Percentiles rank a stretch among this genome's conserved stretches.
Evolutionary conservation across 176 grass and related monocot species (phyloP).

Genomic region (Canna indica): DNA sequence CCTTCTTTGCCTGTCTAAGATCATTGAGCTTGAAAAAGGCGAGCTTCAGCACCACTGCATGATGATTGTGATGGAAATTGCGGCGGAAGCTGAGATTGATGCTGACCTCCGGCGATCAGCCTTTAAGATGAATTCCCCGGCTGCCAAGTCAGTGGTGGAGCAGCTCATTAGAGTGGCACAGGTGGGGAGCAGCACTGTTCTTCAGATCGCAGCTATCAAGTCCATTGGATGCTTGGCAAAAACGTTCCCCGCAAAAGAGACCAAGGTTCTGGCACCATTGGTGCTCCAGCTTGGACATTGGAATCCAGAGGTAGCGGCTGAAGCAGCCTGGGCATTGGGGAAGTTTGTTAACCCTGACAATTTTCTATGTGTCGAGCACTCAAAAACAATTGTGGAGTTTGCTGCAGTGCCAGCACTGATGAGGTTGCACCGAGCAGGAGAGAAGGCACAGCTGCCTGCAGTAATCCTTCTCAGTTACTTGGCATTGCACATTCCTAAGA

Average conservation of each 20-base stretch:
- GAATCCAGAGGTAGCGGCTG: slow-evolving; percentile 7
- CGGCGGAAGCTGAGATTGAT: slow-evolving; percentile 7
- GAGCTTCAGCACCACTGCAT: slow-evolving; percentile 23
- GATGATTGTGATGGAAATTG: slow-evolving; percentile 14
- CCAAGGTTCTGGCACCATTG: background rate
- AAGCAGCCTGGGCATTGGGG: background rate
- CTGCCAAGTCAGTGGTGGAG: slow-evolving; percentile 19
- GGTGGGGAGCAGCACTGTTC: background rate
- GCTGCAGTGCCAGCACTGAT: slow-evolving; percentile 6
- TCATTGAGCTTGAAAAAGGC: slow-evolving; percentile 15
- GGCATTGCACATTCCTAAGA: slow-evolving; percentile 10
- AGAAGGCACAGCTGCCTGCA: slow-evolving; percentile 13
- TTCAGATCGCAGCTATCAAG: slow-evolving; percentile 13
- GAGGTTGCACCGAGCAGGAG: background rate
- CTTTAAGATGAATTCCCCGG: slow-evolving; percentile 17
- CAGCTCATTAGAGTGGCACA: slow-evolving; percentile 12
- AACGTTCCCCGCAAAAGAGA: slow-evolving; percentile 2
- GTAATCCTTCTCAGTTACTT: slow-evolving; percentile 18
- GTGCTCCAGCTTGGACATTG: slow-evolving; percentile 7
- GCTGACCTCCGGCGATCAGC: slow-evolving; percentile 21
- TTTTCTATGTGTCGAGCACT: slow-evolving; percentile 14
- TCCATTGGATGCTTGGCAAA: slow-evolving; percentile 2
- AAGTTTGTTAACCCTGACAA: slow-evolving; percentile 14
- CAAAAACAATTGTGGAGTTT: slow-evolving; percentile 11
- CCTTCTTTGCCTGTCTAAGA: slow-evolving; percentile 14